A percentile compares a stretch with the other conserved stretches of the same genome.
phyloP scores from a whole-genome alignment of 257 asterid genomes.

The Przewalskia tangutica region DNA sequence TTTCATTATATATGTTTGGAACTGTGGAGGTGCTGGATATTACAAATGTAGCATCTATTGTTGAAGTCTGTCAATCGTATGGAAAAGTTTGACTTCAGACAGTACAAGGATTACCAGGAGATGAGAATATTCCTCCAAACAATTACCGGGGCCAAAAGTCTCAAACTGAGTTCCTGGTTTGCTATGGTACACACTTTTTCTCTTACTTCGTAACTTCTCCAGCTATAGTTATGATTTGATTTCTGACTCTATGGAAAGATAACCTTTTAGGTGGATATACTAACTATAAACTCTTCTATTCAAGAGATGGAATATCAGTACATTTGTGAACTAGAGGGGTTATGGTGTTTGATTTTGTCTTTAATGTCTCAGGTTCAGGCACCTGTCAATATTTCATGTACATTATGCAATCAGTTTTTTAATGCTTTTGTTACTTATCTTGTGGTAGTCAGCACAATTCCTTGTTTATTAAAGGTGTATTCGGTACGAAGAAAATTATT shows the following conservation, averaged over 20 bases:
- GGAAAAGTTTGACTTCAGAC: background rate
- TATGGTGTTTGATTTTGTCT: background rate
- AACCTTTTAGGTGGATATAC: too few relatives aligned
- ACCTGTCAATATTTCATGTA: background rate
- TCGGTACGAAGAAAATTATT: too few relatives aligned
- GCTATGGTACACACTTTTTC: background rate
- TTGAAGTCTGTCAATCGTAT: constrained; percentile 3
- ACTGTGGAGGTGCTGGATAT: background rate
- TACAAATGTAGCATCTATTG: constrained; percentile 2
- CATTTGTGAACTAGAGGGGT: background rate
- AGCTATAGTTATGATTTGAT: background rate
- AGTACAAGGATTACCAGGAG: background rate
- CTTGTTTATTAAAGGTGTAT: background rate
- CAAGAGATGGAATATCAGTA: background rate
- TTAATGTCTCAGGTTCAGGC: background rate
- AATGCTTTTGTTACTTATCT: too few relatives aligned
- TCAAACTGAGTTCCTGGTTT: background rate
- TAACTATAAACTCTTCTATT: background rate
- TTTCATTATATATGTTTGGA: constrained; percentile 10
- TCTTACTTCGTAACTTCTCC: background rate
- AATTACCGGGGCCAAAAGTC: background rate
- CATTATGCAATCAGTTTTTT: background rate
- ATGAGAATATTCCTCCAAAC: constrained; percentile 3
- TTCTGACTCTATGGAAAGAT: too few relatives aligned
- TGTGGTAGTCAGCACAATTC: background rate